Base-by-base conservation (phyloP, 768 basidiomycete genomes). In the Rhodotorula taiwanensis region DNA sequence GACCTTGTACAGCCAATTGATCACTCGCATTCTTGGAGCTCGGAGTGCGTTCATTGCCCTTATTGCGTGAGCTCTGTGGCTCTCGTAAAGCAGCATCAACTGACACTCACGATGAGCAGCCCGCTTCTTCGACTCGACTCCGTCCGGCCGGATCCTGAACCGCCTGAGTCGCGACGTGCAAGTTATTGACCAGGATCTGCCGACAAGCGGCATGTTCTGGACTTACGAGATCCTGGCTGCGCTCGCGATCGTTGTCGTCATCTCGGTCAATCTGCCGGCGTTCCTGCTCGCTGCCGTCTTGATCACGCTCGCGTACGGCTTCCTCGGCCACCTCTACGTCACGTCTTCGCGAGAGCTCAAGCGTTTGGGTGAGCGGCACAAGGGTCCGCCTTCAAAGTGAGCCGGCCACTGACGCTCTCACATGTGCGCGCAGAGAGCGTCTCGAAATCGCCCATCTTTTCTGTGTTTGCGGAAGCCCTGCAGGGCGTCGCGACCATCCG, bases 331-430 rank as follows among this genome's bases (percentile, higher is more conserved):
- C 11, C 58, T 77, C 20, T 79, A 79, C 70, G 71, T 78, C 23
- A 69, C 74, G 4, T 74, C 76, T 1, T 75, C 73, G 21, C 70
- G 77, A 44, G 77, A 78, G 56, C 75, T 79, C 53, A 79, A 79
- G 69, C 72, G 78, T 14, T 73, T 73, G 47, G 77, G 72, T 76
- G 47, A 64, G 75, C 33, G 16, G 21, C n/a, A n/a, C n/a, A n/a
- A n/a, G n/a, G n/a, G 27, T n/a, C 39, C 27, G 7, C 23, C 5
- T 15, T 45, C 4, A 20, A 33, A 27, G 20, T 51, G 3, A 5
- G 18, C 6, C 36, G n/a, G n/a, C n/a, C n/a, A n/a, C n/a, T n/a
- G n/a, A n/a, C n/a, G n/a, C n/a, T n/a, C n/a, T n/a, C n/a, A n/a
- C n/a, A n/a, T n/a, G n/a, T n/a, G n/a, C 2, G 30, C 27, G 33